Conservation (phyloP, 352 stramenopile genomes). For the Phytopythium chamaehyphon region DNA sequence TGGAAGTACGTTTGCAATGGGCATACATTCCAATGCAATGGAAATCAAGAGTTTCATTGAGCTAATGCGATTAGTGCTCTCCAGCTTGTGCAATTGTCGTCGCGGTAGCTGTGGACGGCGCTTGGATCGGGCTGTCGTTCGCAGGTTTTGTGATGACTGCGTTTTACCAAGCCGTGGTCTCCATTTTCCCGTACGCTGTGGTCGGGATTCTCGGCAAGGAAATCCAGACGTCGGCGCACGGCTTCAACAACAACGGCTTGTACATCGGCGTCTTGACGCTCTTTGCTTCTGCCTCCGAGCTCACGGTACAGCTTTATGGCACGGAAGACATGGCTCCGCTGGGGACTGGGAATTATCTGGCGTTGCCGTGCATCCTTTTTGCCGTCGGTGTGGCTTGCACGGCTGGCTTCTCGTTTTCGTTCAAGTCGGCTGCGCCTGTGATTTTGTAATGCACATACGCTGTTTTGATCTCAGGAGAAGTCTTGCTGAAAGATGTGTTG, state of each 20-base stretch:
- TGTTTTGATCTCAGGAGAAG: neutral
- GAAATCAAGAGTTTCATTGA: neutral
- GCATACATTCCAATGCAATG: no score
- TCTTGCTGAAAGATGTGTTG: neutral
- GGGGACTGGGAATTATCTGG: conserved; percentile 57
- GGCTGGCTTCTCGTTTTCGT: conserved; percentile 28
- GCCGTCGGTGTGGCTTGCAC: conserved; percentile 40
- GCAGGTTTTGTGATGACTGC: conserved; percentile 46
- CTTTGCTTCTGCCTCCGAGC: conserved; percentile 54
- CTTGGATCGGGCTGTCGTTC: conserved; percentile 46
- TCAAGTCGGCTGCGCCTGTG: conserved; percentile 2
- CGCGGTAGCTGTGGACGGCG: conserved; percentile 43
- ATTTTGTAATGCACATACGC: neutral
- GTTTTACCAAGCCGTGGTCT: conserved; percentile 61
- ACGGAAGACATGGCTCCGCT: conserved; percentile 56
- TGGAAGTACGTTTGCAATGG: conserved; percentile 31
- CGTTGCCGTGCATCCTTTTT: conserved; percentile 60
- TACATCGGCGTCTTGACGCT: conserved; percentile 73
- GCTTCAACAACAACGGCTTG: conserved; percentile 82
- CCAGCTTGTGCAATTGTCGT: conserved; percentile 44
- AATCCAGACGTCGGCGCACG: conserved; percentile 53
- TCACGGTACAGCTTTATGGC: conserved; percentile 73
- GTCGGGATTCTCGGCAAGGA: conserved; percentile 80
- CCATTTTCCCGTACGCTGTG: conserved; percentile 72
- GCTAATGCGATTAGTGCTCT: neutral